Evolutionary conservation across 257 asterid species (phyloP).

Genomic region (Solanum verrucosum): DNA sequence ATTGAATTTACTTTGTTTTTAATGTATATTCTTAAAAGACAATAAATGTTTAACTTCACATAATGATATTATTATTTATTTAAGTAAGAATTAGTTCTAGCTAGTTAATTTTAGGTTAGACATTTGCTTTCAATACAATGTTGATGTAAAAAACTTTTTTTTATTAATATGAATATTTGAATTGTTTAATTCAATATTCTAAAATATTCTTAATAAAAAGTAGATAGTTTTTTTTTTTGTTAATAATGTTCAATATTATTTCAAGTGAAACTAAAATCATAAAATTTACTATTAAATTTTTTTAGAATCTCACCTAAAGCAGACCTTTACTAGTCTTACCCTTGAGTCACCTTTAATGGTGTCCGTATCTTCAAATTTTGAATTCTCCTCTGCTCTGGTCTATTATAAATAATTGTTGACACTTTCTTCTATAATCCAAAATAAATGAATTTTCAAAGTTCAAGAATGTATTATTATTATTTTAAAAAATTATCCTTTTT

Average conservation of each 20-base stretch:
- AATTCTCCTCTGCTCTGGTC: not conserved
- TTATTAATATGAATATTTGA: too few relatives aligned
- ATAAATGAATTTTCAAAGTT: not conserved
- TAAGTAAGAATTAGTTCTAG: not conserved
- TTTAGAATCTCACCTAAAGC: not conserved
- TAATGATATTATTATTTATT: too few relatives aligned
- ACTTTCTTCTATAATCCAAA: not conserved
- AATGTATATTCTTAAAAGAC: not conserved
- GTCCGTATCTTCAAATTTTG: too few relatives aligned
- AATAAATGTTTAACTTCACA: too few relatives aligned
- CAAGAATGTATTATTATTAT: too few relatives aligned
- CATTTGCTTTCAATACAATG: not conserved
- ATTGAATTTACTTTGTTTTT: not conserved
- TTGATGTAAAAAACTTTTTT: not conserved
- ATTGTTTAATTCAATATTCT: not conserved
- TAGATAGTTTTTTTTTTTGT: too few relatives aligned
- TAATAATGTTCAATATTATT: not conserved
- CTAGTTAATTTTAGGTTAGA: not conserved
- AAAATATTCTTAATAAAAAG: too few relatives aligned
- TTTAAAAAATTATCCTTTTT: too few relatives aligned
- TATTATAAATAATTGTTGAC: not conserved
- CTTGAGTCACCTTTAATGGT: not conserved
- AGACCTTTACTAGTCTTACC: not conserved
- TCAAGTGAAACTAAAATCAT: not conserved
- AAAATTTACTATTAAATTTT: too few relatives aligned